Evolutionary conservation across 768 basidiomycete species (phyloP), one percentile per base, ranked within the genome.

Genomic region (Mycena capillaripes): DNA sequence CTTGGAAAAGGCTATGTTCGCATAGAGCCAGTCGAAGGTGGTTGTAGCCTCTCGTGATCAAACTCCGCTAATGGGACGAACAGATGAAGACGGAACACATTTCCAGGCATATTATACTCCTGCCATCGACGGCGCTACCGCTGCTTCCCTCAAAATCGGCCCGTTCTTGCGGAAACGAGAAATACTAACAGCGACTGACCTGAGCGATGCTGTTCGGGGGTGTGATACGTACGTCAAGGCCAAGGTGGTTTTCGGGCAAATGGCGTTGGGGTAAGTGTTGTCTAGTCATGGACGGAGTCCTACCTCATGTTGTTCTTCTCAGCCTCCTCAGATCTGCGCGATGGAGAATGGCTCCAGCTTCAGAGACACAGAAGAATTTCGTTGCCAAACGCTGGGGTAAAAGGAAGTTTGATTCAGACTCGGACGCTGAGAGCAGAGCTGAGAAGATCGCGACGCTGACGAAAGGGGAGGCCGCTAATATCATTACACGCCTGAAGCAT

Each of bases 401-500:
- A 71, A 74, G 59, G 53, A 78, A 66, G 71, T 46, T 59, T 21
- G 77, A 69, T n/a, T 77, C 78, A 21, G 65, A 77, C 36, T 55
- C 60, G 16, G 70, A 79, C 38, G 75, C 76, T 6, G 70, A 70
- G 7, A 75, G 56, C 27, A 76, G 72, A 27, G 79, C 79, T 11
- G 76, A 83, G 34, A 82, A 80, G 52, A 78, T 90, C 6, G 79
- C 76, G 53, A 81, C 69, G 0, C 76, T 97, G 75, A 95, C 89
- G 1, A 95, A 94, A 79, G 95, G 95, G 3, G 87, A 93, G 73
- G 94, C 95, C 32, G 92, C 92, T 0, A 91, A 91, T 73, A 90
- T 96, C 53, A 93, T 97, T 71, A 90, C 90, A 27, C 90, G 95
- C 11, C 70, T 94, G 66, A 92, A 89, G 78, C 92, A 96, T 76